Evolutionary conservation across 2,329 filamentous ascomycete species (phyloP).

Genomic region (Sporothrix brasiliensis): DNA sequence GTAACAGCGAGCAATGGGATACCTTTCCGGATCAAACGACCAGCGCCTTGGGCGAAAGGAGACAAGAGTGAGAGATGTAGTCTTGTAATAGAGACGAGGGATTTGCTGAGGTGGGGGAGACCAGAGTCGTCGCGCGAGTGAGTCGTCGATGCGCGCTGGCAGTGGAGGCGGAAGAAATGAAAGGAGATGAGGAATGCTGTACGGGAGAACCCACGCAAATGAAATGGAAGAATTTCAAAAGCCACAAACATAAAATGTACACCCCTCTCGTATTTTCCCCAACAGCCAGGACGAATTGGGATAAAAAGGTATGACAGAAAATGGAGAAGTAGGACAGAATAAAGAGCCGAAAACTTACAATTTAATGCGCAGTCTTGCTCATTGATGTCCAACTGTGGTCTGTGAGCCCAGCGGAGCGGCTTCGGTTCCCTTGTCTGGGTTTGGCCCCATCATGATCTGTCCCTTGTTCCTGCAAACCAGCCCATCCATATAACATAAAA

Average conservation of each 20-base stretch:
- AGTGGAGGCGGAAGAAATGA: slow-evolving; percentile 14
- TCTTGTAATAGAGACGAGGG: background rate
- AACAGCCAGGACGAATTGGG: background rate
- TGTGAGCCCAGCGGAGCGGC: slow-evolving; percentile 6
- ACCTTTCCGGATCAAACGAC: background rate
- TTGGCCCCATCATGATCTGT: background rate
- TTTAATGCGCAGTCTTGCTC: background rate
- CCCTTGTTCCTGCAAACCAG: slow-evolving; percentile 11
- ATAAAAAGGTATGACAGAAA: background rate
- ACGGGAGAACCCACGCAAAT: background rate
- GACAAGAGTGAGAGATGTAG: background rate
- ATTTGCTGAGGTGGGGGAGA: background rate
- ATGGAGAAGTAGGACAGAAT: background rate
- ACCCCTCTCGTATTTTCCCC: background rate
- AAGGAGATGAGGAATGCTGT: slow-evolving; percentile 14
- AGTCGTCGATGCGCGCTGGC: background rate
- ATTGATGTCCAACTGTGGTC: slow-evolving; percentile 28
- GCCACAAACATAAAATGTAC: background rate
- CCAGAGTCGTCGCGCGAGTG: background rate
- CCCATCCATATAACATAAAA: slow-evolving; percentile 6
- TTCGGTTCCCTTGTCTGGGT: slow-evolving; percentile 1
- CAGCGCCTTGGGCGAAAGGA: background rate
- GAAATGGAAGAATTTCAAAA: slow-evolving; percentile 15
- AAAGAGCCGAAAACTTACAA: slow-evolving; percentile 1
- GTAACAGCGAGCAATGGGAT: background rate